Conservation (phyloP, 495 filamentous ascomycete genomes). For the Massariosphaeria phaeospora region DNA sequence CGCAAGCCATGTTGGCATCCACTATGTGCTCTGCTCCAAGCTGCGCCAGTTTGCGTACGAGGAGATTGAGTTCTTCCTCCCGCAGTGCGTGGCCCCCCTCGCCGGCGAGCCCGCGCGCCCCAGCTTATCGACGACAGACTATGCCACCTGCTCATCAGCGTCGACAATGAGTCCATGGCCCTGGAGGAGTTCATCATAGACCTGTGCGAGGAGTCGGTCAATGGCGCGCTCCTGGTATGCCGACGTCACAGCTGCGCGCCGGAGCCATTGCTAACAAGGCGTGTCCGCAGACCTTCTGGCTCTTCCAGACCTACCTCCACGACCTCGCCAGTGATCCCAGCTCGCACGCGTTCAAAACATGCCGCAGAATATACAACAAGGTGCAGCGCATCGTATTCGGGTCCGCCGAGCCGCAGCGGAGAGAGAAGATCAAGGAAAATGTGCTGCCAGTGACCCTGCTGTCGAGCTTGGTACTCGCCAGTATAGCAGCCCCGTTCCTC, state of each 20-base stretch:
- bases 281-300: constrained; percentile 65
- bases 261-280: constrained; percentile 8
- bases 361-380: constrained; percentile 70
- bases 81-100: constrained; percentile 44
- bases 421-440: constrained; percentile 71
- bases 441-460: constrained; percentile 66
- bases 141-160: constrained; percentile 71
- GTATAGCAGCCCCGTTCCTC: constrained; percentile 49
- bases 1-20: constrained; percentile 74
- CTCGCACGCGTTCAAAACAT: constrained; percentile 64
- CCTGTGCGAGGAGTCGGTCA: constrained; percentile 73
- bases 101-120: neutral
- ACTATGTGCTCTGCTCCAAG: constrained; percentile 74
- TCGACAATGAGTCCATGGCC: constrained; percentile 79
- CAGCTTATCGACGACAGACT: constrained; percentile 41
- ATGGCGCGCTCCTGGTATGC: constrained; percentile 66
- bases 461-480: constrained; percentile 64
- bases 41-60: constrained; percentile 74
- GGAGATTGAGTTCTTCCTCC: constrained; percentile 80
- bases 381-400: constrained; percentile 76
- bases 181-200: constrained; percentile 76
- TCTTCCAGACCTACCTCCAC: constrained; percentile 75
- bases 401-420: constrained; percentile 52
- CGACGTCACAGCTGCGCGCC: constrained; percentile 8
- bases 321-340: constrained; percentile 65